Percentiles rank a stretch among this genome's conserved stretches.
Evolutionary conservation across 441 rosid species (phyloP).

Genomic region (Macaranga tanarius): DNA sequence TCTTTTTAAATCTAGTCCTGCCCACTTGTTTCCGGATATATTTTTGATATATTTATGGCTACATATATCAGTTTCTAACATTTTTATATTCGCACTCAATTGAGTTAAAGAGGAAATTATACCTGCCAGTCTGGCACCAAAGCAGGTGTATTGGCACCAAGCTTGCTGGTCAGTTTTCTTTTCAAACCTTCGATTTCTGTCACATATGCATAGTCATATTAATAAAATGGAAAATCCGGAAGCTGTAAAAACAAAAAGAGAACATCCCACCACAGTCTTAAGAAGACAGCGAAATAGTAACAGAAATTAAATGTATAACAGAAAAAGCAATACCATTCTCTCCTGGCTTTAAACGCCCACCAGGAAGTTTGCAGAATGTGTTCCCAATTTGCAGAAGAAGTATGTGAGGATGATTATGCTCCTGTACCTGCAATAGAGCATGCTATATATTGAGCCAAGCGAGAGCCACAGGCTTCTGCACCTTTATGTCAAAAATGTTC

Average conservation of each 20-base stretch:
- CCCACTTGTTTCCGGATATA: background rate
- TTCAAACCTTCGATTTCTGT: constrained; percentile 92
- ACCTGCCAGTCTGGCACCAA: constrained; percentile 98
- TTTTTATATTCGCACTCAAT: background rate
- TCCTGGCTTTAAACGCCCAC: constrained; percentile 94
- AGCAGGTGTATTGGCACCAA: constrained; percentile 85
- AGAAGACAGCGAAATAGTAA: background rate
- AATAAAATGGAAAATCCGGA: constrained; percentile 7
- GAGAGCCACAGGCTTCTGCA: background rate
- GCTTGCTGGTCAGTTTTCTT: constrained; percentile 94
- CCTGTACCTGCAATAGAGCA: constrained; percentile 71
- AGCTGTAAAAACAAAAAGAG: constrained; percentile 4
- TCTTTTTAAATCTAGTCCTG: background rate
- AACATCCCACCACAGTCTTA: constrained; percentile 6
- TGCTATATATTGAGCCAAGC: constrained; percentile 9
- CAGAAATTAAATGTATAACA: background rate
- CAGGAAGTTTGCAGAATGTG: constrained; percentile 98
- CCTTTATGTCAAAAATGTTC: background rate
- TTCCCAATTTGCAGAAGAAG: constrained; percentile 96
- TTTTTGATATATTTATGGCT: background rate
- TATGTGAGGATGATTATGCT: constrained; percentile 95
- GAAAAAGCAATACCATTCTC: constrained; percentile 64
- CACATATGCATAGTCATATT: constrained; percentile 20
- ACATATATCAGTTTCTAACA: background rate
- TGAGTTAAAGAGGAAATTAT: constrained; percentile 19